Conservation (phyloP, 345 rosid genomes). For the Eucalyptus erythrocorys region DNA sequence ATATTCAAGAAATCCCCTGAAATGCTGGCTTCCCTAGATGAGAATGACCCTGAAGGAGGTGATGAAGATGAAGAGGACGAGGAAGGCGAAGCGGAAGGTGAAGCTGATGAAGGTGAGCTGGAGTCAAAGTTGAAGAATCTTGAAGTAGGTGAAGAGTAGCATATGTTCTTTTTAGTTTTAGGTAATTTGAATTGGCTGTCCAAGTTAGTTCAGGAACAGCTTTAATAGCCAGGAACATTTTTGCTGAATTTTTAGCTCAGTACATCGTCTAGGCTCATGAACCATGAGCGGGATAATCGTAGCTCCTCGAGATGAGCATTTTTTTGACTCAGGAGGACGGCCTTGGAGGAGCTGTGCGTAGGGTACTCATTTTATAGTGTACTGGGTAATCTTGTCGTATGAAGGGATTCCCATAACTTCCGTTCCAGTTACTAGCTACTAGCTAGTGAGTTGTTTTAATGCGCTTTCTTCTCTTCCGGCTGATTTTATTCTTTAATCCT, state of each 20-base stretch:
- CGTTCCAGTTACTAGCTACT: neutral
- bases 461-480: neutral
- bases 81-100: slow-evolving; percentile 26
- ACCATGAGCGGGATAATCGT: neutral
- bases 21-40: slow-evolving; percentile 62
- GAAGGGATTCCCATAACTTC: neutral
- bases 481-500: neutral
- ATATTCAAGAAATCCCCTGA: slow-evolving; percentile 56
- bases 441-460: neutral
- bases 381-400: neutral
- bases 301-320: neutral
- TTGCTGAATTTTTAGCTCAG: neutral
- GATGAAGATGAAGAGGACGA: slow-evolving; percentile 37
- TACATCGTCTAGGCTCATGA: neutral
- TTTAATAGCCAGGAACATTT: neutral
- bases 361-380: neutral
- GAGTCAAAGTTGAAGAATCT: slow-evolving; percentile 66
- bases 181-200: neutral
- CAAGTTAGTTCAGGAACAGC: neutral
- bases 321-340: neutral
- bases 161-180: neutral
- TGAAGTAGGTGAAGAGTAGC: slow-evolving; percentile 21
- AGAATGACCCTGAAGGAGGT: slow-evolving; percentile 79
- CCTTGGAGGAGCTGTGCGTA: neutral
- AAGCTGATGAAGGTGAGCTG: slow-evolving; percentile 37